Conservation (phyloP, 2,329 filamentous ascomycete species). For the Diaporthe humulicola region DNA sequence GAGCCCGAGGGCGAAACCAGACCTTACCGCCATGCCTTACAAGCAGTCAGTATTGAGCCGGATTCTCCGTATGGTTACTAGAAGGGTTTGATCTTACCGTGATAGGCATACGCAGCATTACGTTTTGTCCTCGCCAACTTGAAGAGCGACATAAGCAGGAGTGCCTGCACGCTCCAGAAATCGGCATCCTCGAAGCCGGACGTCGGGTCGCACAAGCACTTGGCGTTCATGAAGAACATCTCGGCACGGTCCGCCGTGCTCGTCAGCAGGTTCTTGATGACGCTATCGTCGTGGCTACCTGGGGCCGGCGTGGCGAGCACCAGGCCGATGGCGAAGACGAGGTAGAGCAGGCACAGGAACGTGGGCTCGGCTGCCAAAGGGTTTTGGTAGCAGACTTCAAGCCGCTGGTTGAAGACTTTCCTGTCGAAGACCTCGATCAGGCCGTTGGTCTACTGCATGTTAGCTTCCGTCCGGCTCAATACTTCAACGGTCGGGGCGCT, state of each 20-base stretch:
- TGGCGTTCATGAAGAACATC: conserved; percentile 72
- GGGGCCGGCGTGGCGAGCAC: conserved; percentile 67
- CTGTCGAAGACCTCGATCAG: conserved; percentile 72
- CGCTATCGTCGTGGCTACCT: conserved; percentile 61
- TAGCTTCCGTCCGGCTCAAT: neutral
- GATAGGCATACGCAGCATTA: conserved; percentile 73
- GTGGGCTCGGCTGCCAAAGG: conserved; percentile 63
- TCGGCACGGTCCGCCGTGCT: conserved; percentile 68
- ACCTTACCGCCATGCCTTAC: conserved; percentile 73
- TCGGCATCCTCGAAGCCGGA: conserved; percentile 71
- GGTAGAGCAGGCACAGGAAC: conserved; percentile 70
- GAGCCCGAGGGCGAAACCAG: conserved; percentile 72
- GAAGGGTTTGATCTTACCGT: conserved; percentile 61
- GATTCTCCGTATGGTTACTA: neutral
- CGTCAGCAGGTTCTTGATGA: conserved; percentile 64
- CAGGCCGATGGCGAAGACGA: conserved; percentile 74
- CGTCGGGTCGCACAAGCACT: conserved; percentile 60
- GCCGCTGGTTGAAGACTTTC: conserved; percentile 59
- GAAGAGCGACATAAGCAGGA: conserved; percentile 74
- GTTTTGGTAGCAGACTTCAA: conserved; percentile 68
- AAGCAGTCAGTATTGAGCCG: conserved; percentile 8
- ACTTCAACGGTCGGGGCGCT: neutral
- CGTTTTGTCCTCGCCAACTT: conserved; percentile 72
- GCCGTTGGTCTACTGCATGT: conserved; percentile 64
- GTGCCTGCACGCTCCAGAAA: conserved; percentile 75